These are phyloP conservation scores for Alternaria sp. DNA, from an alignment of 2,329 filamentous ascomycete genomes.

Conservation along the genomic window DNA sequence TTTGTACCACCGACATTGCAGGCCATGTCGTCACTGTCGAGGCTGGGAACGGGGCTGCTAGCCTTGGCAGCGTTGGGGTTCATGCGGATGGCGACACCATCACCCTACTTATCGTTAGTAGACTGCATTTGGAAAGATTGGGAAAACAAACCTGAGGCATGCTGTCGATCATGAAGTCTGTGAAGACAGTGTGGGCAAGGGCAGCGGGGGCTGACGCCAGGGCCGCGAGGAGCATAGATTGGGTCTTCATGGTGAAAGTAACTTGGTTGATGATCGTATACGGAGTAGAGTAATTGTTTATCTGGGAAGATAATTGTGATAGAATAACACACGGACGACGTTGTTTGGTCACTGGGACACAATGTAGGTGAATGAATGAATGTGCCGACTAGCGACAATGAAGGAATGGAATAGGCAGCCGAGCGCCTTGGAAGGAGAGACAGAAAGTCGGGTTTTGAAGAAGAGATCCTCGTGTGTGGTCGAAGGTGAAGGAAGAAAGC, in stretches of 20 bases:
- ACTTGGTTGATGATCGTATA: background rate
- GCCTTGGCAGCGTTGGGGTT: constrained; percentile 59
- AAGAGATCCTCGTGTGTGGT: constrained; percentile 35
- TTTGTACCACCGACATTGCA: constrained; percentile 63
- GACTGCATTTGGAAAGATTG: background rate
- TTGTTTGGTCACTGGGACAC: constrained; percentile 42
- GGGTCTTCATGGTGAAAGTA: constrained; percentile 41
- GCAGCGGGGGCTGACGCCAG: constrained; percentile 41
- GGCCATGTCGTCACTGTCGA: constrained; percentile 69
- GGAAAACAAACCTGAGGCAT: constrained; percentile 32
- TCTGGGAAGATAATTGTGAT: constrained; percentile 11
- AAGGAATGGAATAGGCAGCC: constrained; percentile 41
- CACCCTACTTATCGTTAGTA: constrained; percentile 59
- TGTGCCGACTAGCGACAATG: constrained; percentile 46
- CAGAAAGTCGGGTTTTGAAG: constrained; percentile 35
- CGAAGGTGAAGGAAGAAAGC: constrained; percentile 12
- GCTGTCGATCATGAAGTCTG: constrained; percentile 44
- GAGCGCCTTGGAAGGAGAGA: constrained; percentile 39
- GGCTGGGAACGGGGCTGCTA: constrained; percentile 63
- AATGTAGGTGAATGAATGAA: constrained; percentile 37
- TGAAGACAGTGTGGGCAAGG: constrained; percentile 47
- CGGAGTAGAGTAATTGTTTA: background rate
- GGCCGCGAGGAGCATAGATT: constrained; percentile 39
- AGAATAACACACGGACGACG: constrained; percentile 34
- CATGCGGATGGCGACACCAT: constrained; percentile 75